A percentile compares a stretch with the other conserved stretches of the same genome.
Evolutionary conservation across 371 early-diverging fungal species (phyloP).

Genomic region (Fennellomyces sp.): DNA sequence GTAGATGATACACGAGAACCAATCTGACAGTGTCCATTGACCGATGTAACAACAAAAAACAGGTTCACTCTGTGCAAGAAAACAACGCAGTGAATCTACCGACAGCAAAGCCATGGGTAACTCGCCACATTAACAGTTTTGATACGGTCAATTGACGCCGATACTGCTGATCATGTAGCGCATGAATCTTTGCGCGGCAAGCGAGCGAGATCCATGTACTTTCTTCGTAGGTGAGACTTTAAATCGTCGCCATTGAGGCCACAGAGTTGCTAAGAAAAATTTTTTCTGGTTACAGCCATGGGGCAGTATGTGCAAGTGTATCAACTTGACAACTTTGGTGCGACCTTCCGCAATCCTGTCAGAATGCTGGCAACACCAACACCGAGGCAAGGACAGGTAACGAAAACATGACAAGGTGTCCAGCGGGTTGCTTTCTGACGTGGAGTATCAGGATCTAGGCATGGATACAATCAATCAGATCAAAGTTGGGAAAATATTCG

Average conservation of each 20-base stretch:
- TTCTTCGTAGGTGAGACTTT: conserved; percentile 41
- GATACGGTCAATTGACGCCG: no score
- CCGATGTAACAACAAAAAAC: background rate
- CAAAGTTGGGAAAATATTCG: conserved; percentile 43
- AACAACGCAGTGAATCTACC: conserved; percentile 17
- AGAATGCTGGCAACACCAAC: conserved; percentile 17
- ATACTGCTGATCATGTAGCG: conserved; percentile 33
- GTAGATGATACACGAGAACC: background rate
- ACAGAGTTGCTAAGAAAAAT: background rate
- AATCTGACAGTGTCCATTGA: background rate
- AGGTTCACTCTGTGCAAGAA: conserved; percentile 16
- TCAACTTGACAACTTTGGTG: conserved; percentile 7
- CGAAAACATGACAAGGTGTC: conserved; percentile 8
- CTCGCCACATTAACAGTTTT: no score
- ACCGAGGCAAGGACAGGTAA: conserved; percentile 15
- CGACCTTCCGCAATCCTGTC: conserved; percentile 21
- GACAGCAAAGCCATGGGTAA: conserved; percentile 22
- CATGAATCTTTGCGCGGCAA: conserved; percentile 49
- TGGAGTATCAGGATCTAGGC: conserved; percentile 19
- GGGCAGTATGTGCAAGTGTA: conserved; percentile 33
- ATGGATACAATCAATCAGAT: conserved; percentile 59
- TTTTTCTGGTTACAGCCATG: conserved; percentile 21
- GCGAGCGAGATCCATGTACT: conserved; percentile 35
- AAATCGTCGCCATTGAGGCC: no score
- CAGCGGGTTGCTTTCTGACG: background rate